Conservation (phyloP, 306 rosid species). For the Parietaria judaica region DNA sequence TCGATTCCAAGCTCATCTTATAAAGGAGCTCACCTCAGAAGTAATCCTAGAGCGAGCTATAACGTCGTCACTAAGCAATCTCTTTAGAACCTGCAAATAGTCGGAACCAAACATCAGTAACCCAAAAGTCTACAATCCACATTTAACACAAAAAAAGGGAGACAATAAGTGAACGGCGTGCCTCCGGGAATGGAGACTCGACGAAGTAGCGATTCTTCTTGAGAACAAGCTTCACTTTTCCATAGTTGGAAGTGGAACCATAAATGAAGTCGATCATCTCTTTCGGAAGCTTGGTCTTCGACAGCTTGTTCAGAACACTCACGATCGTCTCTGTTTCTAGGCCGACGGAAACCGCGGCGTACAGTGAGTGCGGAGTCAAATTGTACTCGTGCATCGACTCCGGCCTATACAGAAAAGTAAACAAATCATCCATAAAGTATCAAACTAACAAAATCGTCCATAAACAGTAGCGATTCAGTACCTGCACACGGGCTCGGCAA, state of each 20-base stretch:
- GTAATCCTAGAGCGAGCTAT: constrained; percentile 63
- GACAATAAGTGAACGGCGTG: constrained; percentile 14
- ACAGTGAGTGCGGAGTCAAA: constrained; percentile 84
- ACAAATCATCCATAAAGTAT: background rate
- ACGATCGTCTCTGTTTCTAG: constrained; percentile 78
- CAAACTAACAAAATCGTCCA: too few relatives aligned
- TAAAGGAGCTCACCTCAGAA: constrained; percentile 52
- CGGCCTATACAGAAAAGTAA: constrained; percentile 39
- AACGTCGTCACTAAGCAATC: constrained; percentile 66
- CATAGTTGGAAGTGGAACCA: constrained; percentile 83
- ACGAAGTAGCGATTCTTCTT: constrained; percentile 83
- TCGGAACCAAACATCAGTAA: constrained; percentile 15
- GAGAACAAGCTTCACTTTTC: constrained; percentile 94
- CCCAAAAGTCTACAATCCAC: background rate
- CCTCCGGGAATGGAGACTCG: constrained; percentile 95
- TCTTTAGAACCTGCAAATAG: constrained; percentile 71
- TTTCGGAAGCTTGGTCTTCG: constrained; percentile 91
- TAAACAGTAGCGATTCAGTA: constrained; percentile 13
- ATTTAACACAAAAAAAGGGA: constrained; percentile 8
- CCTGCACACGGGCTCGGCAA: constrained; percentile 97
- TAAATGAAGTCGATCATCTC: constrained; percentile 85
- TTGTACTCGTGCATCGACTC: constrained; percentile 96
- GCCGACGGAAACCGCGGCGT: constrained; percentile 96
- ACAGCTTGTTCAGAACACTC: constrained; percentile 69
- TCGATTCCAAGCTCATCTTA: background rate